Percentiles rank a stretch among this genome's conserved stretches.
phyloP scores from a whole-genome alignment of 495 filamentous ascomycete species.

The Stereocaulon alpinum region DNA sequence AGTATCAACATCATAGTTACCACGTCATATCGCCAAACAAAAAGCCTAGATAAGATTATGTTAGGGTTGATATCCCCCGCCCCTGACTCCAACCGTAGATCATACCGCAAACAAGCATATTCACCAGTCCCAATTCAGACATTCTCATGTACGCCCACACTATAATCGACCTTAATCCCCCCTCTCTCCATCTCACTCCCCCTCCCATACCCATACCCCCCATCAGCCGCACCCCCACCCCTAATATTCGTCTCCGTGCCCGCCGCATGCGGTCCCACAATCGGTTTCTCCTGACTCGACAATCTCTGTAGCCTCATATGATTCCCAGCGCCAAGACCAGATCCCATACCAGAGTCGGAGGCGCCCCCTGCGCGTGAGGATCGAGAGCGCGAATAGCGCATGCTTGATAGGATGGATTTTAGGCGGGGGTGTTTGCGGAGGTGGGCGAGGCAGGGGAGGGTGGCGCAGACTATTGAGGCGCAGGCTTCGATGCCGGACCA shows the following conservation, averaged over 20 bases:
- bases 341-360: background rate
- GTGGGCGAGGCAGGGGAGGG: background rate
- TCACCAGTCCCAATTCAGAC: background rate
- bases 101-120: background rate
- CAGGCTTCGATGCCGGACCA: slow-evolving; percentile 13
- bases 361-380: background rate
- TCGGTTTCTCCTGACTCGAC: background rate
- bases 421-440: background rate
- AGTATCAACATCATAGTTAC: too few species aligned
- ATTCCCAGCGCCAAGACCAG: too few species aligned
- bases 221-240: background rate
- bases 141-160: background rate
- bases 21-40: too few species aligned
- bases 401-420: background rate
- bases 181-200: background rate
- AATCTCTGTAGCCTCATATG: too few species aligned
- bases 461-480: slow-evolving; percentile 10
- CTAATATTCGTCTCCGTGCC: background rate
- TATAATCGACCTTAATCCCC: slow-evolving; percentile 1
- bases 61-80: background rate
- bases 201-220: background rate
- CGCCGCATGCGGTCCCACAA: background rate
- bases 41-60: too few species aligned
- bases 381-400: background rate
- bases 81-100: background rate